phyloP scores from a whole-genome alignment of 2,329 filamentous ascomycete species.

The Fusarium decemcellulare region DNA sequence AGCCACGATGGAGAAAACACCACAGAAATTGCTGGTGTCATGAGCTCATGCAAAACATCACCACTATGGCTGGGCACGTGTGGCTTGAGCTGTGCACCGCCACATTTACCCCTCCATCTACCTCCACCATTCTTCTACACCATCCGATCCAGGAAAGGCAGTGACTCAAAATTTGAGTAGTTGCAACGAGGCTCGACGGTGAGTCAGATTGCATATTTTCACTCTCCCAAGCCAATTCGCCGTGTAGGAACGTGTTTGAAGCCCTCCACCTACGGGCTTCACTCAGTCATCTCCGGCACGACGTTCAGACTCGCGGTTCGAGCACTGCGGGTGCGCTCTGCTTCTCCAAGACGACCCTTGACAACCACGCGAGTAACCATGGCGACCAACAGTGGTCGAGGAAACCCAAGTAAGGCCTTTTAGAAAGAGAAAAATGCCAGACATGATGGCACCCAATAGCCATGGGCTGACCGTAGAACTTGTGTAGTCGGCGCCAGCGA shows the following conservation, averaged over 20 bases:
- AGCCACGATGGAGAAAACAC: not conserved
- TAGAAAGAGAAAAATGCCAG: not conserved
- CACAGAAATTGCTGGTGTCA: too few species aligned
- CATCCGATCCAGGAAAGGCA: conserved; percentile 20
- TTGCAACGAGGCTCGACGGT: conserved; percentile 35
- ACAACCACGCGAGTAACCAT: conserved; percentile 64
- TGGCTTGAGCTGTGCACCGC: conserved; percentile 29
- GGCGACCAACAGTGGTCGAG: conserved; percentile 70
- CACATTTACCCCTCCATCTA: conserved; percentile 33
- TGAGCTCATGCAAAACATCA: conserved; percentile 12
- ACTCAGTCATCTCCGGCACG: conserved; percentile 52
- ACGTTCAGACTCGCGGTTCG: conserved; percentile 67
- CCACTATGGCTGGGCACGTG: not conserved
- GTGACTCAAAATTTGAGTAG: conserved; percentile 47
- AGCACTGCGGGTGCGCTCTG: conserved; percentile 72
- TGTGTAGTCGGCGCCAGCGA: conserved; percentile 59
- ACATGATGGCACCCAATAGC: not conserved
- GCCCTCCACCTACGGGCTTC: conserved; percentile 56
- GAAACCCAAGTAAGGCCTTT: conserved; percentile 54
- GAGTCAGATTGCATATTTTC: conserved; percentile 38
- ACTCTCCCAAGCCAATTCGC: conserved; percentile 29
- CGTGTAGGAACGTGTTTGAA: conserved; percentile 48
- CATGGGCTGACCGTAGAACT: conserved; percentile 17
- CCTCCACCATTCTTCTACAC: conserved; percentile 35
- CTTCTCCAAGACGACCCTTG: conserved; percentile 62